phyloP scores from a whole-genome alignment of 2,329 filamentous ascomycete species.

The Hymenotorrendiella dingleyae region DNA sequence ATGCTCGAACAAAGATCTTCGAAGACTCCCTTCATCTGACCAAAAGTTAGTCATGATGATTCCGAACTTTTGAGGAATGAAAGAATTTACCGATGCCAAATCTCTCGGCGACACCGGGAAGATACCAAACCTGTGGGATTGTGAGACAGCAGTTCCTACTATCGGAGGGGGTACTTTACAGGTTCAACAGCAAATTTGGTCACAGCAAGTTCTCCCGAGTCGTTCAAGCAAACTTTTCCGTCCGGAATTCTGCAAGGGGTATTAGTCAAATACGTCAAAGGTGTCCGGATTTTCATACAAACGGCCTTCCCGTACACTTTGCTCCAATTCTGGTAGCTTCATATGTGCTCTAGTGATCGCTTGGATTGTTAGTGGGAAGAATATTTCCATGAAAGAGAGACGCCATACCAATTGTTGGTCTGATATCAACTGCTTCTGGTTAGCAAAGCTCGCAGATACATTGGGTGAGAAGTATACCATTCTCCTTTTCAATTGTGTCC shows the following conservation, averaged over 20 bases:
- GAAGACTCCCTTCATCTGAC: conserved; percentile 81
- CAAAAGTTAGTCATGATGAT: conserved; percentile 57
- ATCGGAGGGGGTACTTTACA: conserved; percentile 47
- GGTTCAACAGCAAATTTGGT: conserved; percentile 97
- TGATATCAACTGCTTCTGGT: conserved; percentile 30
- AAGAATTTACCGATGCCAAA: conserved; percentile 69
- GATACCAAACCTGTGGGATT: conserved; percentile 76
- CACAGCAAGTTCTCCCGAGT: conserved; percentile 79
- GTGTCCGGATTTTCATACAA: conserved; percentile 41
- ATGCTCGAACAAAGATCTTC: conserved; percentile 86
- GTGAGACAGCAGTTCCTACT: conserved; percentile 1
- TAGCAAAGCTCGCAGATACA: conserved; percentile 10
- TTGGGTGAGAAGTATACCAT: conserved; percentile 39
- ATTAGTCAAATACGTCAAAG: conserved; percentile 9
- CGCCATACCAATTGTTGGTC: conserved; percentile 33
- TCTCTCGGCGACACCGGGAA: conserved; percentile 81
- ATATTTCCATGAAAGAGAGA: too few relatives aligned
- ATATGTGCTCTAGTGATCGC: conserved; percentile 33
- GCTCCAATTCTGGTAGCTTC: conserved; percentile 80
- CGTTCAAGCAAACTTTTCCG: conserved; percentile 83
- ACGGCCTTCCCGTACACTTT: conserved; percentile 75
- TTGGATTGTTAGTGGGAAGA: too few relatives aligned
- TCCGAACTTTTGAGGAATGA: conserved; percentile 6
- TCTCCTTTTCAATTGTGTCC: conserved; percentile 69
- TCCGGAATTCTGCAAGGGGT: conserved; percentile 42